These are phyloP conservation scores for Aspergillus flavus DNA, from an alignment of 2,329 filamentous ascomycete genomes.

Conservation along the genomic window DNA sequence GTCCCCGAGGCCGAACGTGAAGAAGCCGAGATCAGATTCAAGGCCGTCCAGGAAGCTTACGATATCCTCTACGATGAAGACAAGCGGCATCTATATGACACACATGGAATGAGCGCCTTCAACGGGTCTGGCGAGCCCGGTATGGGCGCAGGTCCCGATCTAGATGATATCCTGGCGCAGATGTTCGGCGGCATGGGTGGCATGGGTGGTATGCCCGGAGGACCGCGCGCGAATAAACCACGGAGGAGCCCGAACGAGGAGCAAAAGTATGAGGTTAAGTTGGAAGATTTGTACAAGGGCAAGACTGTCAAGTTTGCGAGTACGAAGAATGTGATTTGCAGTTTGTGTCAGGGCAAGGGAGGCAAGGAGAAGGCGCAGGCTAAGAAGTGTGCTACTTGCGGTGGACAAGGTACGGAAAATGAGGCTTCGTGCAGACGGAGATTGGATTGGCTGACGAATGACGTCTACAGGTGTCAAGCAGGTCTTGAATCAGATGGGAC, in stretches of 20 bases:
- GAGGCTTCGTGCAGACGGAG: neutral
- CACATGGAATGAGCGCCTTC: conserved; percentile 94
- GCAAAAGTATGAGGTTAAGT: conserved; percentile 83
- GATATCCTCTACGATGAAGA: conserved; percentile 97
- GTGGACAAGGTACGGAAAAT: conserved; percentile 64
- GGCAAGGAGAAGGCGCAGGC: conserved; percentile 91
- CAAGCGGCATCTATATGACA: conserved; percentile 88
- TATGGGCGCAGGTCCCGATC: conserved; percentile 65
- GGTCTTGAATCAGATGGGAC: conserved; percentile 79
- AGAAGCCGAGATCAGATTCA: conserved; percentile 89
- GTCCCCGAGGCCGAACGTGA: conserved; percentile 82
- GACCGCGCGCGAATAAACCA: conserved; percentile 43
- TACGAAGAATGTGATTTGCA: conserved; percentile 90
- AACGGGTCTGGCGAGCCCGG: conserved; percentile 72
- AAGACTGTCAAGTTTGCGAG: conserved; percentile 97
- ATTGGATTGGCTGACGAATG: conserved; percentile 5
- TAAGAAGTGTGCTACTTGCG: conserved; percentile 79
- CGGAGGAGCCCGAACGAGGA: conserved; percentile 81
- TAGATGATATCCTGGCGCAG: conserved; percentile 89
- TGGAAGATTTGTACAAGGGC: conserved; percentile 97
- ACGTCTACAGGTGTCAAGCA: conserved; percentile 63
- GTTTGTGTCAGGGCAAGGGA: conserved; percentile 82
- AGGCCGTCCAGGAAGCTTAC: conserved; percentile 89
- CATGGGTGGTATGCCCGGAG: conserved; percentile 53
- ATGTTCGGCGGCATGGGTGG: conserved; percentile 70